Conservation (phyloP, 2,329 filamentous ascomycete genomes). For the Alternaria burnsii region DNA sequence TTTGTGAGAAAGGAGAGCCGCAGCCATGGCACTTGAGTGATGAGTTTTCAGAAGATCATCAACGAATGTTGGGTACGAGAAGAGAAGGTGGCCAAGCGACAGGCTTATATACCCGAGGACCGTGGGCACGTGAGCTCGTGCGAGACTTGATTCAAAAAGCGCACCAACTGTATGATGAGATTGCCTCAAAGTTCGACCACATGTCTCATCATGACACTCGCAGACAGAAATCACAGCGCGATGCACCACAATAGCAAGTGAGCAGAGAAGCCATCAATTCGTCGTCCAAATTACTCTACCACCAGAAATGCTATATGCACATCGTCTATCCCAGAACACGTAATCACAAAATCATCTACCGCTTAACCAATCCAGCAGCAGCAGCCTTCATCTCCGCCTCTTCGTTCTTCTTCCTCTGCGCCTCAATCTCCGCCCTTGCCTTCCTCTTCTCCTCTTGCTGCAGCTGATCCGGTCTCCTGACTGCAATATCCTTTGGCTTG, state of each 20-base stretch:
- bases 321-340: not conserved
- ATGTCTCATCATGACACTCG: not conserved
- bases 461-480: slow-evolving; percentile 85
- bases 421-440: slow-evolving; percentile 60
- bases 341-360: not conserved
- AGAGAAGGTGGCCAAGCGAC: not conserved
- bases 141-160: not conserved
- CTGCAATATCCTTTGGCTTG: slow-evolving; percentile 90
- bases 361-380: slow-evolving; percentile 21
- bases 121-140: not conserved
- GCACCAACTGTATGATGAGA: not conserved
- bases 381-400: slow-evolving; percentile 40
- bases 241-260: not conserved
- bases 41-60: not conserved
- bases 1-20: too few relatives aligned
- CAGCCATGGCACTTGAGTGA: not conserved
- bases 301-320: not conserved
- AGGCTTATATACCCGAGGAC: not conserved
- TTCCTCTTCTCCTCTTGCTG: slow-evolving; percentile 76
- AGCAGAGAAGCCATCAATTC: slow-evolving; percentile 7
- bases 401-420: slow-evolving; percentile 46
- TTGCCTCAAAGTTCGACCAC: not conserved
- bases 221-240: not conserved
- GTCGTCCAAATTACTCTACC: slow-evolving; percentile 2
- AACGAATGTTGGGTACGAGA: not conserved